Evolutionary conservation across 1,139 yeast genomes (phyloP), one percentile per base, ranked within the genome.

Genomic region (Suhomyces guaymorum): DNA sequence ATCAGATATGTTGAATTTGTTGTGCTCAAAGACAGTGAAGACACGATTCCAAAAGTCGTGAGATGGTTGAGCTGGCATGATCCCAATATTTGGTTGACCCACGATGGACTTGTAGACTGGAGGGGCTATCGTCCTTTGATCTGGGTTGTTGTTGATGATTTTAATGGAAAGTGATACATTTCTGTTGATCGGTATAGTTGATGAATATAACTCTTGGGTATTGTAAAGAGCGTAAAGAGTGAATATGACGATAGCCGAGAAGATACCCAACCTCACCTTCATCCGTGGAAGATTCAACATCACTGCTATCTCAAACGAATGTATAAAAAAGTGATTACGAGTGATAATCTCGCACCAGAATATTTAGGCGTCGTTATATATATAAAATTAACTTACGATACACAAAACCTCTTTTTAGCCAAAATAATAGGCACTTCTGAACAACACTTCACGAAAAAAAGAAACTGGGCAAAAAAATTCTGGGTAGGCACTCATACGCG

Each of bases 21-120:
- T 47, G 8, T 38, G 28, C 8, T 38, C 44, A 28, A 51, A 39
- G 3, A 49, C 28, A 1, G 26, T 23, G 32, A 53, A 53, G 3
- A 51, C 35, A 2, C 38, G 32, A 21, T 37, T 40, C 55, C 55
- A 53, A 30, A 48, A 51, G 23, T 39, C 30, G 19, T 48, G 52
- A 11, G 35, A 30, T 17, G 28, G 35, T 26, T 28, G 32, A 11
- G 39, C 39, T 21, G 32, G 31, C 7, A 24, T 16, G n/a, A 36
- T 32, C 7, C 39, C 39, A 15, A 32, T 14, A 23, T 24, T 36
- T 17, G 39, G 36, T 15, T 36, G 32, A 12, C 39, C 39, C 12
- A 36, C 21, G 6, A 32, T 36, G 11, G 35, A 36, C 14, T 23
- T 35, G 22, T 30, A 30, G 7, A 14, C 29, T 3, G 37, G 28